Evolutionary conservation across 192 early-diverging fungal genomes (phyloP).

Genomic region (Paraglomus occultum): DNA sequence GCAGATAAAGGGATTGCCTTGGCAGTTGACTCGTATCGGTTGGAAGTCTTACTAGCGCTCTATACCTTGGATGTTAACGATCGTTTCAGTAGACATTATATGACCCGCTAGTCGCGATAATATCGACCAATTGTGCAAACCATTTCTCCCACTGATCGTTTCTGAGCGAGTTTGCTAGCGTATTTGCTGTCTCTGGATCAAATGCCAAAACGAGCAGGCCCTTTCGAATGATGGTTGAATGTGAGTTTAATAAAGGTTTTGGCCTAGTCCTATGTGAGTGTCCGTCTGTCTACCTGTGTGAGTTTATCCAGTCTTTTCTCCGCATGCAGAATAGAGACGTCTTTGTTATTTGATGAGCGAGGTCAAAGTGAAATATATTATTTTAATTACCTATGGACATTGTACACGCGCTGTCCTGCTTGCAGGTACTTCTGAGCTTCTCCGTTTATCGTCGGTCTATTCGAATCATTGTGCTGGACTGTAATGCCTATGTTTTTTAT

Average conservation of each 20-base stretch:
- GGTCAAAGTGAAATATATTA: too few relatives aligned
- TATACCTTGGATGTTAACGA: not conserved
- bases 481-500: not conserved
- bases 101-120: not conserved
- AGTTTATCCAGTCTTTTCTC: constrained; percentile 2
- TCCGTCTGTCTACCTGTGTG: not conserved
- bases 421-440: too few relatives aligned
- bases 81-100: too few relatives aligned
- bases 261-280: not conserved
- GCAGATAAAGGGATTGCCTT: constrained; percentile 7
- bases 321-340: not conserved
- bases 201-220: constrained; percentile 9
- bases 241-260: not conserved
- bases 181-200: not conserved
- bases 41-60: constrained; percentile 1
- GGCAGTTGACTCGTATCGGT: not conserved
- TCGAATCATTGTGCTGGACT: not conserved
- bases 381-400: too few relatives aligned
- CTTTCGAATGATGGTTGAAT: not conserved
- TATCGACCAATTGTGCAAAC: not conserved
- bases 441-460: not conserved
- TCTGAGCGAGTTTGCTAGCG: not conserved
- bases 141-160: constrained; percentile 3
- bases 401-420: too few relatives aligned
- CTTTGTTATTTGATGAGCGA: too few relatives aligned